Evolutionary conservation across 73 alveolate species (phyloP), one percentile per base, ranked within the genome.

Genomic region (Diophrys sp.): DNA sequence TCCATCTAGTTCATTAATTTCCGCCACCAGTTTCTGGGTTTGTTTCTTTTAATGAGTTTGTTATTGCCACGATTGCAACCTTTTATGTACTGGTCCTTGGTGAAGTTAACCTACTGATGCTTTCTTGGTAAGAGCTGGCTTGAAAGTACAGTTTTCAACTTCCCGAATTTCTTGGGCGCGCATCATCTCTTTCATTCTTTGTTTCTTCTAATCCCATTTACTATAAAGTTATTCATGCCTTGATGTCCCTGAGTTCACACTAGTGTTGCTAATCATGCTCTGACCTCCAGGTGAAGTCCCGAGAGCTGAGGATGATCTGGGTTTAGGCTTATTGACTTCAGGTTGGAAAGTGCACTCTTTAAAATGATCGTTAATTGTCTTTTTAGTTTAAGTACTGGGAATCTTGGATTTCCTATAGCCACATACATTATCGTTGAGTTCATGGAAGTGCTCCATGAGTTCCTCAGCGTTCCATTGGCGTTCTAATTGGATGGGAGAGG

Each of bases 341-440:
- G 85, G 85, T 44, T 67, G 57, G 56, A 77, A 77, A 27, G 85
- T 77, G 31, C 85, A 77, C 27, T 77, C 85, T 31, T 77, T 77
- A 53, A 28, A 77, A 57, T 18, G 76, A 28, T 77, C 85, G 29
- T 54, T 29, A 23, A 54, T 28, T 31, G 78, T 55, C 32, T 77
- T 31, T 26, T 67, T 71, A 18, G 56, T 54, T 56, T 67, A 31
- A 24, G 71, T 66, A 27, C 72, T 29, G 1, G 85, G 85, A 67
- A 77, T 67, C 29, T 67, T 77, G 2, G 67, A n/a, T 5, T 77
- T 57, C 27, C 78, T 27, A 33, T 77, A 54, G 28, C 85, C 85
- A 0, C 57, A 70, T 33, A 28, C 68, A 67, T 67, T 25, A n/a
- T 77, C 76, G 44, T 77, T 54, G 72, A 77, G 72, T 1, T 57